These are phyloP conservation scores for Solanum dulcamara DNA, from an alignment of 257 asterid genomes.

Conservation along the genomic window DNA sequence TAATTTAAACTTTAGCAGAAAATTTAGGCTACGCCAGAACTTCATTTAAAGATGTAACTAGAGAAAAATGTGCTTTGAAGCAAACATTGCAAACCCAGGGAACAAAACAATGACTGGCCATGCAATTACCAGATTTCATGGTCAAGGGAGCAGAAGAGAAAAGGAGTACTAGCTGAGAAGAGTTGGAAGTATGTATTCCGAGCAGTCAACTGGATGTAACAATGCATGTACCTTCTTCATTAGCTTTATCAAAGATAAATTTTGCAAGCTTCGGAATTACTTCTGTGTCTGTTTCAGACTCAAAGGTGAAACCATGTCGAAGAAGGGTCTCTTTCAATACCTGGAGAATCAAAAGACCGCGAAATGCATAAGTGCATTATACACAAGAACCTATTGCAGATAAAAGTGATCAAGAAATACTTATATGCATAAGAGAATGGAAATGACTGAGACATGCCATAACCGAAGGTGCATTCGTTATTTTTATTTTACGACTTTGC, in stretches of 20 bases:
- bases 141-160: not conserved
- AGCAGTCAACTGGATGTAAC: not conserved
- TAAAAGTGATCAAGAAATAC: not conserved
- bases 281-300: slow-evolving; percentile 96
- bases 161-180: not conserved
- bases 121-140: not conserved
- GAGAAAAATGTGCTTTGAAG: not conserved
- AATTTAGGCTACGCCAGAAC: not conserved
- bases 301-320: slow-evolving; percentile 89
- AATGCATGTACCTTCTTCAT: slow-evolving; percentile 59
- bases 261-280: slow-evolving; percentile 99
- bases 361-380: not conserved
- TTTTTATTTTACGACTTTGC: not conserved
- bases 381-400: not conserved
- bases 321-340: slow-evolving; percentile 81
- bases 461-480: not conserved
- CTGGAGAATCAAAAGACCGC: slow-evolving; percentile 19
- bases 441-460: not conserved
- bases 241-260: slow-evolving; percentile 77
- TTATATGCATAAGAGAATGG: not conserved
- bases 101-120: not conserved
- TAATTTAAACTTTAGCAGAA: not conserved
- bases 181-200: not conserved
- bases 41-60: not conserved
- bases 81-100: not conserved